Evolutionary conservation across 73 alveolate genomes (phyloP).

Genomic region (Tetrahymena thermophila): DNA sequence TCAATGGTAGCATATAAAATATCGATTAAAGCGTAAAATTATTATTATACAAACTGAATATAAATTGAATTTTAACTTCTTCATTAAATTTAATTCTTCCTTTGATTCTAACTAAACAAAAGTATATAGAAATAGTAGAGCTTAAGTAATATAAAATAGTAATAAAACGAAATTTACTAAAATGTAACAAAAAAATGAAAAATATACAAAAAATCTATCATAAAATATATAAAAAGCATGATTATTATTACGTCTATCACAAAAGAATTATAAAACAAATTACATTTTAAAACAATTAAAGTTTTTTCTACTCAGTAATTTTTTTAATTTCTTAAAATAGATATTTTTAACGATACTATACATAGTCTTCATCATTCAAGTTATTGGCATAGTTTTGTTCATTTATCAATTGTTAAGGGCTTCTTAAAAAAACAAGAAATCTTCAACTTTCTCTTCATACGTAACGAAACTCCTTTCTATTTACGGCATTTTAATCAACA

Average conservation of each 20-base stretch:
- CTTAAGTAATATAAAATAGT: neutral
- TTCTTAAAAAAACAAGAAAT: slow-evolving; percentile 4
- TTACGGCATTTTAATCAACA: slow-evolving; percentile 30
- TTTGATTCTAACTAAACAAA: neutral
- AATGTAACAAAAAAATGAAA: neutral
- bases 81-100: neutral
- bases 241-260: no score
- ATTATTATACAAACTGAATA: neutral
- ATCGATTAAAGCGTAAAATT: slow-evolving; percentile 11
- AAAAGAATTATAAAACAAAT: neutral
- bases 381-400: slow-evolving; percentile 3
- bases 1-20: slow-evolving; percentile 15
- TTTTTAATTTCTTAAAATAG: neutral
- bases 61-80: no score
- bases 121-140: neutral
- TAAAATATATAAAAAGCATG: no score
- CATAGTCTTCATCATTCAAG: slow-evolving; percentile 9
- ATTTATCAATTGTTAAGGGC: slow-evolving; percentile 14
- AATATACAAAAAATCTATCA: neutral
- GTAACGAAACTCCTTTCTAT: slow-evolving; percentile 14
- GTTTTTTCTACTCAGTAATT: no score
- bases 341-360: neutral
- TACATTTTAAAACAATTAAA: no score
- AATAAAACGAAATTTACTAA: neutral
- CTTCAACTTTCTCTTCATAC: slow-evolving; percentile 26